Conservation (phyloP, 2,329 filamentous ascomycete genomes). For the Ploettnerulaceae sp. region DNA sequence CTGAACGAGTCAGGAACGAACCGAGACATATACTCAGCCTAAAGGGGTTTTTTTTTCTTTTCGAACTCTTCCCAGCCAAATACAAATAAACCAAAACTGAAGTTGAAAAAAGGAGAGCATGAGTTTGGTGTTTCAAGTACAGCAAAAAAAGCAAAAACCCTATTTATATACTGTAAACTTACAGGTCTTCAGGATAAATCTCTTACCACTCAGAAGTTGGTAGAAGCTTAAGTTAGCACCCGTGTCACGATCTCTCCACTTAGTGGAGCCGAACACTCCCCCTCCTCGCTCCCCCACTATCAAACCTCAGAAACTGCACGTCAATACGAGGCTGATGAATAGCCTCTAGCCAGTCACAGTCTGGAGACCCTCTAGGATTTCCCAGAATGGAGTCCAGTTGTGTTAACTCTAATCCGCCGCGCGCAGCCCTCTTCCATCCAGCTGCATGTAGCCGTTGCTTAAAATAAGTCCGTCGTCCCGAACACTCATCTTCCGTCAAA, state of each 20-base stretch:
- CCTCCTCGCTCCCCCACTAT: too few species aligned
- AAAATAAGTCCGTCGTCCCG: not conserved
- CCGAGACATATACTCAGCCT: not conserved
- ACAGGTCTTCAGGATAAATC: too few species aligned
- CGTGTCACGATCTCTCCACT: too few species aligned
- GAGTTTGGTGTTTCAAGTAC: too few species aligned
- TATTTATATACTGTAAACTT: too few species aligned
- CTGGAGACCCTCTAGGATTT: not conserved
- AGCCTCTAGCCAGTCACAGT: not conserved
- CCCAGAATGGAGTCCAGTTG: not conserved
- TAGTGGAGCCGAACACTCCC: not conserved
- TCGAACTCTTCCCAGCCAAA: too few species aligned
- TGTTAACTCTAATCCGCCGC: not conserved
- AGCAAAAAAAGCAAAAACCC: too few species aligned
- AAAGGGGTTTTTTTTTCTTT: too few species aligned
- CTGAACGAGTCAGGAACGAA: conserved; percentile 1
- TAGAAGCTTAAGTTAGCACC: too few species aligned
- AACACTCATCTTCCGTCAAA: not conserved
- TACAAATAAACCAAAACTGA: too few species aligned
- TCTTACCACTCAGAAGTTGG: too few species aligned
- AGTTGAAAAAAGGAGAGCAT: too few species aligned
- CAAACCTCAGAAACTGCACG: not conserved
- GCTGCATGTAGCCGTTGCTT: not conserved
- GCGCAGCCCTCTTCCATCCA: conserved; percentile 1
- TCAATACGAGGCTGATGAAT: conserved; percentile 4